Base-by-base conservation (phyloP, 192 early-diverging fungal species). In the Umbelopsis isabellina region DNA sequence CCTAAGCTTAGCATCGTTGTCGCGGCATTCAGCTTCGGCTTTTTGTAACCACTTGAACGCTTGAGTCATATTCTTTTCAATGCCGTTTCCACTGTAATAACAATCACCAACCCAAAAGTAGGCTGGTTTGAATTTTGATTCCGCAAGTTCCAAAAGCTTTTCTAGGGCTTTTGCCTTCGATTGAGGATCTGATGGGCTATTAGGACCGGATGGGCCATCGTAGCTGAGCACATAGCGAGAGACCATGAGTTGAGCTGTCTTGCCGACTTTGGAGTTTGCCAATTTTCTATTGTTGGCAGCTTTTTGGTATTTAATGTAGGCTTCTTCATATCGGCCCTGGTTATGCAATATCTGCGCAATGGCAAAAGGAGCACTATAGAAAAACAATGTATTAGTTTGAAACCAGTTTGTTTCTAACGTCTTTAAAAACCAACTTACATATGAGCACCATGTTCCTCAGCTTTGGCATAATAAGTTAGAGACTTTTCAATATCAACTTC, bases 61-160 rank as follows among this genome's bases (percentile, higher is more conserved):
- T 20, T 18, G 21, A 12, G 49, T n/a, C 12, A 64, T 49, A 66
- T 73, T 46, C 15, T 65, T 67, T 20, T 53, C 23, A 2, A 65
- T 61, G 23, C 71, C 71, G 16, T 50, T 73, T 21, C 76, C 76
- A 12, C 46, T 61, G 53, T 71, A 48, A 48, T 74, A 78, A 47
- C 76, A 78, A 41, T 78, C 71, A 52, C 65, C 73, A 64, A 67
- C 37, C 73, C 73, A 74, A 33, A 53, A 74, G 33, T 53, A 74
- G 18, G 73, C 67, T 21, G 48, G 12, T 41, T 44, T 52, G 13
- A 52, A 69, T 23, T 52, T 52, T 11, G 48, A 49, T 49, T 69
- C 67, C 15, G 73, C 73, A 23, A 74, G 53, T 15, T 44, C 8
- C 11, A 46, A 20, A 21, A 74, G 50, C 4, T 16, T 20, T 30